These are phyloP conservation scores for Dendrobium catenatum DNA, from an alignment of 106 monocot species.

Conservation along the genomic window DNA sequence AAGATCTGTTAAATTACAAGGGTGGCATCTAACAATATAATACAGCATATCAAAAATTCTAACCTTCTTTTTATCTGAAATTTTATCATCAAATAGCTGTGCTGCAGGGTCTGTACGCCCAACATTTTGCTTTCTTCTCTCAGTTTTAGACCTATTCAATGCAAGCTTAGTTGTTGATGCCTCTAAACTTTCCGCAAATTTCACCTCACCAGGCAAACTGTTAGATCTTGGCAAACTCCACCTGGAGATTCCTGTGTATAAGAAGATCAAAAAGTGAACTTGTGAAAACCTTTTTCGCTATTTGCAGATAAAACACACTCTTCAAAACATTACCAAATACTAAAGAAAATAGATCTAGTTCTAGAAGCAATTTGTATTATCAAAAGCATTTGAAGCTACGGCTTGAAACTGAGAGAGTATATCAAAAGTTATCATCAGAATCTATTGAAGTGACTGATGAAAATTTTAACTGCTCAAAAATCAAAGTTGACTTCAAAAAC, in stretches of 20 bases:
- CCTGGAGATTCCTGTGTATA: constrained; percentile 16
- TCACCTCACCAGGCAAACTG: constrained; percentile 28
- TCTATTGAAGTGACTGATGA: neutral
- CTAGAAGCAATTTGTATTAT: neutral
- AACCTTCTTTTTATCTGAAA: constrained; percentile 47
- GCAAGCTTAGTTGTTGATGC: constrained; percentile 13
- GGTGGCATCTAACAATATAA: neutral
- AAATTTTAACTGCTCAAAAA: neutral
- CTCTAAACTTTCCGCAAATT: constrained; percentile 14
- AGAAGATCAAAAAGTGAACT: neutral
- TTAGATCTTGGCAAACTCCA: constrained; percentile 33
- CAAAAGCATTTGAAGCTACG: neutral
- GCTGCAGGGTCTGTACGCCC: constrained; percentile 18
- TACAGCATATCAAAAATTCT: neutral
- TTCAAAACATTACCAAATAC: neutral
- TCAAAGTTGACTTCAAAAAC: neutral
- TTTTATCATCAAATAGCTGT: constrained; percentile 43
- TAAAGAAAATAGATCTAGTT: neutral
- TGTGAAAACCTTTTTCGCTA: neutral
- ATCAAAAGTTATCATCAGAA: neutral
- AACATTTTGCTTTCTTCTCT: constrained; percentile 22
- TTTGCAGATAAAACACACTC: neutral
- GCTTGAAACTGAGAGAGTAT: neutral
- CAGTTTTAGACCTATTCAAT: constrained; percentile 43
- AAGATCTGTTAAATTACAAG: neutral